Percentiles rank a stretch among this genome's conserved stretches.
These are phyloP conservation scores for Xylaria sp. DNA, from an alignment of 2,329 filamentous ascomycete species.

Conservation along the genomic window DNA sequence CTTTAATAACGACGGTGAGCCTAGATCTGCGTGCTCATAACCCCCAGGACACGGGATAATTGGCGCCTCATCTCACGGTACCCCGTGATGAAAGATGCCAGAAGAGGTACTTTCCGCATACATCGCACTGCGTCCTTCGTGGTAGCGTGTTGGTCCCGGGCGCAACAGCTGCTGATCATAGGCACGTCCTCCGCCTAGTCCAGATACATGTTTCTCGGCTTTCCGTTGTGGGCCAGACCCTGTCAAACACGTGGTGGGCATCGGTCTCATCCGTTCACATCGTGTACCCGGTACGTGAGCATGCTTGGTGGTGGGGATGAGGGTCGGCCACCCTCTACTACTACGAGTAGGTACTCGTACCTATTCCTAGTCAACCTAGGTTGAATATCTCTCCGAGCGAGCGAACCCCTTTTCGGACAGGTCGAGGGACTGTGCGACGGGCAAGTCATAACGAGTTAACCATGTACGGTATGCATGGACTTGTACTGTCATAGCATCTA, in stretches of 20 bases:
- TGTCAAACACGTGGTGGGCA: constrained; percentile 18
- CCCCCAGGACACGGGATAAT: too few relatives aligned
- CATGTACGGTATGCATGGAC: neutral
- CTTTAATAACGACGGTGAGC: too few relatives aligned
- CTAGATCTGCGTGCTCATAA: too few relatives aligned
- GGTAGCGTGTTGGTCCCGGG: neutral
- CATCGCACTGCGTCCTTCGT: too few relatives aligned
- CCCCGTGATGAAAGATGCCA: too few relatives aligned
- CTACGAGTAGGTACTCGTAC: too few relatives aligned
- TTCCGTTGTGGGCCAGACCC: constrained; percentile 5
- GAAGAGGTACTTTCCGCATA: too few relatives aligned
- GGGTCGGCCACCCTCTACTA: neutral
- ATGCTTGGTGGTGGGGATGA: neutral
- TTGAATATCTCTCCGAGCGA: neutral
- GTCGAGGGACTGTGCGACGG: neutral
- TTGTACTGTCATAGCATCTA: neutral
- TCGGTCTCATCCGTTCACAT: constrained; percentile 6
- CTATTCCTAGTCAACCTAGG: neutral
- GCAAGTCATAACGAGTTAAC: neutral
- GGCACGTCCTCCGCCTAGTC: neutral
- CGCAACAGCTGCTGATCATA: neutral
- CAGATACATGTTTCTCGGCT: neutral
- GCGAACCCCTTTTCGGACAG: neutral
- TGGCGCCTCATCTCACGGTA: too few relatives aligned
- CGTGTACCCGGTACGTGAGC: constrained; percentile 9